Evolutionary conservation across 371 early-diverging fungal genomes (phyloP).

Genomic region (Lichtheimia ramosa): DNA sequence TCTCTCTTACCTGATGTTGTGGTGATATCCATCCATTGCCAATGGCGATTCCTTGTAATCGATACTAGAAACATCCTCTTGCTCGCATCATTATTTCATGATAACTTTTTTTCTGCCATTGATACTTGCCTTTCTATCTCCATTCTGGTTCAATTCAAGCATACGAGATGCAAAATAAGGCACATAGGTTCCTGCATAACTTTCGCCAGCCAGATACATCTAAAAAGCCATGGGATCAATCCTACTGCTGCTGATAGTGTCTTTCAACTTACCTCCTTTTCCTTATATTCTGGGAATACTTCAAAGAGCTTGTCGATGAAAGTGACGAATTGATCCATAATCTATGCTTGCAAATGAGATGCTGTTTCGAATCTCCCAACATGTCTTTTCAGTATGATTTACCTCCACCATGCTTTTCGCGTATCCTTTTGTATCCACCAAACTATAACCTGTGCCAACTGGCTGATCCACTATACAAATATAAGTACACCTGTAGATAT

Average conservation of each 20-base stretch:
- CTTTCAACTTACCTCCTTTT: conserved; percentile 47
- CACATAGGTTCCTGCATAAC: conserved; percentile 85
- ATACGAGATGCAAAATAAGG: conserved; percentile 74
- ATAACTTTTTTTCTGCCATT: too few relatives aligned
- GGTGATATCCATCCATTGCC: conserved; percentile 95
- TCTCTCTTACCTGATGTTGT: conserved; percentile 59
- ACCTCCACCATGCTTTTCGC: conserved; percentile 43
- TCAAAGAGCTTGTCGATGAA: conserved; percentile 67
- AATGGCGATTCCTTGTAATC: conserved; percentile 70
- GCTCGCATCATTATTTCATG: too few relatives aligned
- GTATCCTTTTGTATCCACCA: conserved; percentile 39
- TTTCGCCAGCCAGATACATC: conserved; percentile 85
- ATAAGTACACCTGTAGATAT: background rate
- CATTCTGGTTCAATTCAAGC: conserved; percentile 52
- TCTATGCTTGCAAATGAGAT: conserved; percentile 21
- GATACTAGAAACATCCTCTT: conserved; percentile 25
- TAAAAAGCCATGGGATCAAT: conserved; percentile 14
- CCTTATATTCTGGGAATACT: conserved; percentile 58
- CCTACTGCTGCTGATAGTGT: background rate
- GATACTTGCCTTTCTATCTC: conserved; percentile 10
- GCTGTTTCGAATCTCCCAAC: background rate
- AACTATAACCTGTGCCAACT: conserved; percentile 84
- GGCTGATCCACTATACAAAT: conserved; percentile 78
- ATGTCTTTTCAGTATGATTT: background rate
- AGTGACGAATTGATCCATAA: conserved; percentile 51